Evolutionary conservation across 768 basidiomycete genomes (phyloP).

Genomic region (Dentipellis fragilis): DNA sequence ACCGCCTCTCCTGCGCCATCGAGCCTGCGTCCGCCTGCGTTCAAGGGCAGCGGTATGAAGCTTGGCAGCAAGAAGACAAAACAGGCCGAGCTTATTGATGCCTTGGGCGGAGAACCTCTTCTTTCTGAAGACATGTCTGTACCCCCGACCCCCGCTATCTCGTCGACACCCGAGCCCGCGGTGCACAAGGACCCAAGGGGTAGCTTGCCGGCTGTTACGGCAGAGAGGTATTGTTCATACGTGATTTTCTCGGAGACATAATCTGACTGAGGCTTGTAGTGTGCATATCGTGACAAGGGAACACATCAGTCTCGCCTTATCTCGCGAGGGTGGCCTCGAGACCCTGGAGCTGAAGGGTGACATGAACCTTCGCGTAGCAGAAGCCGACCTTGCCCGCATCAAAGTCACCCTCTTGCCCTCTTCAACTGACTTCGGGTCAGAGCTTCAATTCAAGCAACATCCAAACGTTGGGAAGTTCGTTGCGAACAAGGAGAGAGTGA

Average conservation of each 20-base stretch:
- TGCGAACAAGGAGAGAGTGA: conserved; percentile 51
- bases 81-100: conserved; percentile 81
- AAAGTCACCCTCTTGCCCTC: conserved; percentile 53
- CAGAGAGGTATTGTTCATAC: conserved; percentile 49
- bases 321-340: conserved; percentile 86
- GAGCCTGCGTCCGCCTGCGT: conserved; percentile 58
- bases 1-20: conserved; percentile 38
- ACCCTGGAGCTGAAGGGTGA: conserved; percentile 90
- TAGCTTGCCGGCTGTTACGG: conserved; percentile 64
- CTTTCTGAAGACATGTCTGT: conserved; percentile 43
- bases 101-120: conserved; percentile 70
- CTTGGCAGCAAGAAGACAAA: conserved; percentile 87
- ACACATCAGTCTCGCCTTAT: conserved; percentile 64
- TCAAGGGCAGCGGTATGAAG: conserved; percentile 96
- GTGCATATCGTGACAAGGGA: conserved; percentile 85
- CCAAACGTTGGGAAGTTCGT: conserved; percentile 87
- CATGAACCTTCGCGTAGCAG: conserved; percentile 83
- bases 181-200: conserved; percentile 42
- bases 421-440: conserved; percentile 49
- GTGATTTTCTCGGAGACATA: neutral
- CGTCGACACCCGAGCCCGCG: conserved; percentile 35
- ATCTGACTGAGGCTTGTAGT: conserved; percentile 28
- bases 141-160: conserved; percentile 39
- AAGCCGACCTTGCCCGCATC: conserved; percentile 62
- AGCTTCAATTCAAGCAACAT: conserved; percentile 93